Conservation (phyloP, 108 stramenopile genomes). For the Chaetoceros muelleri region DNA sequence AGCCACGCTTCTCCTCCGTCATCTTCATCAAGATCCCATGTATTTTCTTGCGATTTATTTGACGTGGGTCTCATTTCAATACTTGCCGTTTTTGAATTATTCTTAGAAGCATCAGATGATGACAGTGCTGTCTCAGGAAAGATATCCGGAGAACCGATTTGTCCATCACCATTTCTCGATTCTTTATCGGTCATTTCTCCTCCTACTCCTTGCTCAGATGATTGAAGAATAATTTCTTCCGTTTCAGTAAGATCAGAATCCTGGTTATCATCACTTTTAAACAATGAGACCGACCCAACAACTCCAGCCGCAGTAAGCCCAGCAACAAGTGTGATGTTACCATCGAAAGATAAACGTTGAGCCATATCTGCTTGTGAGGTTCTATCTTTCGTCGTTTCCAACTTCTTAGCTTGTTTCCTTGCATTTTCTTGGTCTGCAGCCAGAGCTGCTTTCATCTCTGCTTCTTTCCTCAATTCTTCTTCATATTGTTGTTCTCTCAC, state of each 20-base stretch:
- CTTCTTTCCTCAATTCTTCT: constrained; percentile 13
- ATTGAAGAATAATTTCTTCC: neutral
- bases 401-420: constrained; percentile 3
- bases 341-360: neutral
- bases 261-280: constrained; percentile 1
- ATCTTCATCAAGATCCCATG: neutral
- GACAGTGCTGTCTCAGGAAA: neutral
- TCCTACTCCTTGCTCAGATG: neutral
- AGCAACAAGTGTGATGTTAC: neutral
- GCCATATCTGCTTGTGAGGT: neutral
- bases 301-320: constrained; percentile 2
- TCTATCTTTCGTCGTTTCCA: constrained; percentile 1
- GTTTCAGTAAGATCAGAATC: too few species aligned
- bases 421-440: constrained; percentile 4
- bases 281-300: neutral
- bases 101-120: neutral
- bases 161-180: neutral
- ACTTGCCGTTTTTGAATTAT: neutral
- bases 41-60: too few species aligned
- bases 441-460: constrained; percentile 2
- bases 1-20: constrained; percentile 13
- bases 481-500: constrained; percentile 27
- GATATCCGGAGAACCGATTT: neutral
- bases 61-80: neutral
- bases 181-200: neutral